These are phyloP conservation scores for Hypoxylon sp. DNA, from an alignment of 2,329 filamentous ascomycete genomes.

Conservation along the genomic window DNA sequence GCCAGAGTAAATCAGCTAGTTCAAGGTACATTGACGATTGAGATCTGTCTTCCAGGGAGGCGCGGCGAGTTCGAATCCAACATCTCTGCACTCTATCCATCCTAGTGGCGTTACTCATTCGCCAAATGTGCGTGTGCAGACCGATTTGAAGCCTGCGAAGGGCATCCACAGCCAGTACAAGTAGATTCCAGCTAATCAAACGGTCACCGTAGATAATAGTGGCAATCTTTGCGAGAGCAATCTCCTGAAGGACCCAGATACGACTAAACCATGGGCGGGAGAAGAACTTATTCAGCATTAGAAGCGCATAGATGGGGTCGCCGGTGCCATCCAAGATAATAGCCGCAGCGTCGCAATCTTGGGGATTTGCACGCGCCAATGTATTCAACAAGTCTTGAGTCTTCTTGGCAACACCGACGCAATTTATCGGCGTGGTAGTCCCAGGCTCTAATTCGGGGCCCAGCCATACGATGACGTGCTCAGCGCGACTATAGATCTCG, in stretches of 20 bases:
- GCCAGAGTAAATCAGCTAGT: constrained; percentile 28
- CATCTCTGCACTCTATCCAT: constrained; percentile 24
- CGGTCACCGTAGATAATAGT: constrained; percentile 25
- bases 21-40: constrained; percentile 3
- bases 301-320: constrained; percentile 2
- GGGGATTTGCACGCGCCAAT: constrained; percentile 9
- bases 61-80: constrained; percentile 13
- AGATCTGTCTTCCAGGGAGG: not conserved
- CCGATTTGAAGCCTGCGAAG: constrained; percentile 30
- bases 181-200: constrained; percentile 19
- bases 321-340: constrained; percentile 3
- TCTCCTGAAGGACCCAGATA: constrained; percentile 36
- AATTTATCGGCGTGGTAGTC: not conserved
- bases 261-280: constrained; percentile 27
- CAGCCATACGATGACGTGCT: constrained; percentile 29
- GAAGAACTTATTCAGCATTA: constrained; percentile 27
- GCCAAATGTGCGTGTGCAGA: constrained; percentile 28
- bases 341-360: constrained; percentile 22
- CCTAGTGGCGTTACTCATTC: constrained; percentile 16
- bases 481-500: constrained; percentile 28
- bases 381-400: constrained; percentile 16
- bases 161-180: constrained; percentile 16
- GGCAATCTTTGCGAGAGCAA: constrained; percentile 16
- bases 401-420: constrained; percentile 5
- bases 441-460: constrained; percentile 10